phyloP scores from a whole-genome alignment of 2,329 filamentous ascomycete species.

The Drechslerella dactyloides region DNA sequence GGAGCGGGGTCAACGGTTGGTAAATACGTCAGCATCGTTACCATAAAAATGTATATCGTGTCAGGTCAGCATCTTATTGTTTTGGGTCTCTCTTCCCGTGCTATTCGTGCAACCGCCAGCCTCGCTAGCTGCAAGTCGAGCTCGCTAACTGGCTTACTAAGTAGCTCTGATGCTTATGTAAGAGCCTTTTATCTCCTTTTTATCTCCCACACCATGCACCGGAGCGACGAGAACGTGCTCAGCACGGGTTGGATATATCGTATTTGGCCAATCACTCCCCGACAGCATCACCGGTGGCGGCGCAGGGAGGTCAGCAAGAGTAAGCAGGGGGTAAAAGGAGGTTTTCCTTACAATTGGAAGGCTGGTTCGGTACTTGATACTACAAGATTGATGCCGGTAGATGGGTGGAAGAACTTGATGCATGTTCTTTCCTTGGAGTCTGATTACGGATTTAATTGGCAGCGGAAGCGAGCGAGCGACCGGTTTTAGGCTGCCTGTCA shows the following conservation, averaged over 20 bases:
- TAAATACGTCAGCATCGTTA: too few relatives aligned
- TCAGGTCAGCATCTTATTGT: too few relatives aligned
- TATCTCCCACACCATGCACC: not conserved
- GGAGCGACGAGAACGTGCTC: too few relatives aligned
- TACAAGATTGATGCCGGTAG: constrained; percentile 79
- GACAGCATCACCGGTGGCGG: not conserved
- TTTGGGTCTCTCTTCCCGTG: too few relatives aligned
- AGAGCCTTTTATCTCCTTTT: constrained; percentile 21
- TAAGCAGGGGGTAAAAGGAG: constrained; percentile 3
- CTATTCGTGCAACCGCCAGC: too few relatives aligned
- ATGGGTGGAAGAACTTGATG: constrained; percentile 74
- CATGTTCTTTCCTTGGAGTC: constrained; percentile 64
- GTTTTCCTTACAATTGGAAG: constrained; percentile 74
- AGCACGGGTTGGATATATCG: too few relatives aligned
- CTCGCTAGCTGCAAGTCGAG: too few relatives aligned
- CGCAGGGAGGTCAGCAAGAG: constrained; percentile 41
- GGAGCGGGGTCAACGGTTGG: too few relatives aligned
- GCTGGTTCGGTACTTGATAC: constrained; percentile 90
- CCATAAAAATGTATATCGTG: too few relatives aligned
- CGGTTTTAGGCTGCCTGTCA: not conserved
- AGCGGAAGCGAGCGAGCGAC: not conserved
- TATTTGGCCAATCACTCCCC: too few relatives aligned
- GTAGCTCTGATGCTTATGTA: not conserved
- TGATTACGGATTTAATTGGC: constrained; percentile 9
- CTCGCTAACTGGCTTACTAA: too few relatives aligned